Evolutionary conservation across 768 basidiomycete species (phyloP).

Genomic region (Tulasnella sp.): DNA sequence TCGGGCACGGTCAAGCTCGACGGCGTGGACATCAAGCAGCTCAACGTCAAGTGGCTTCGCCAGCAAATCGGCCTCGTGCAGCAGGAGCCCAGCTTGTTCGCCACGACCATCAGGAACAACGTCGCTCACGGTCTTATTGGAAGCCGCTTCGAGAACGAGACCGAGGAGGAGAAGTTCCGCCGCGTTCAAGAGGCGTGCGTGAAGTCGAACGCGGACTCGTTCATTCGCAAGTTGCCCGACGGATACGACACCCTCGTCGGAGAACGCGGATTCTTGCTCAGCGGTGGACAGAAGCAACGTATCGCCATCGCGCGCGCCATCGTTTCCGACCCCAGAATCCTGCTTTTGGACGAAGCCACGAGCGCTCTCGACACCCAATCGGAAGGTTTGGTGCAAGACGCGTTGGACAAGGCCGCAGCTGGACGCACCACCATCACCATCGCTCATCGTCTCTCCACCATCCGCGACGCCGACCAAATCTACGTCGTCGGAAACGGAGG

Average conservation of each 20-base stretch:
- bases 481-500: constrained; percentile 51
- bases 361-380: constrained; percentile 86
- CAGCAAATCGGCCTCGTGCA: constrained; percentile 49
- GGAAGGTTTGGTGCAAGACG: constrained; percentile 84
- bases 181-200: constrained; percentile 50
- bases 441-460: constrained; percentile 46
- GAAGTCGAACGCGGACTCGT: constrained; percentile 53
- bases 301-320: constrained; percentile 51
- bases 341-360: constrained; percentile 89
- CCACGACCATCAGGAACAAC: constrained; percentile 50
- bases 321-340: constrained; percentile 53
- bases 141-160: constrained; percentile 44
- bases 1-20: constrained; percentile 72
- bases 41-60: constrained; percentile 48
- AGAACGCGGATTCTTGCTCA: constrained; percentile 54
- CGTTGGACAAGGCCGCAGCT: constrained; percentile 61
- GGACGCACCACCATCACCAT: constrained; percentile 53
- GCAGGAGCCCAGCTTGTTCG: constrained; percentile 49
- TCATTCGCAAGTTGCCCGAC: constrained; percentile 49
- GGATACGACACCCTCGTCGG: constrained; percentile 53
- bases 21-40: constrained; percentile 53
- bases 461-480: constrained; percentile 47
- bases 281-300: constrained; percentile 54
- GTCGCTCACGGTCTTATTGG: constrained; percentile 54
- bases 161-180: constrained; percentile 53